Base-by-base conservation (phyloP, 2,329 filamentous ascomycete species). In the Alternaria triticina region DNA sequence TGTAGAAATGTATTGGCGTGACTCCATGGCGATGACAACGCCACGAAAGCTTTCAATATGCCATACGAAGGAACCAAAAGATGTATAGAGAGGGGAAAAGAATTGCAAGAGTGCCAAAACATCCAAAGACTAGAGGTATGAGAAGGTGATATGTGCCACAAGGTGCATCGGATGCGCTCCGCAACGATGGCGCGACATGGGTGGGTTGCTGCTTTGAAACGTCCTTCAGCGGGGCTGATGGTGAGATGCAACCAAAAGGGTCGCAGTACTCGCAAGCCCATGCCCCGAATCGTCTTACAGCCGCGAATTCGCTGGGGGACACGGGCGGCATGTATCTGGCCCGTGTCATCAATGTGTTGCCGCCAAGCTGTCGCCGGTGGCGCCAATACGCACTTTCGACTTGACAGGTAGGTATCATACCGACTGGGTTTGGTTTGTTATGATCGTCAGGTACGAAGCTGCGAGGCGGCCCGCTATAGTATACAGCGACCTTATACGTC, bases 241-340 rank as follows among this genome's bases (percentile, higher is more conserved):
- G 76, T 69, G 73, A 36, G 55, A 74, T 77, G 75, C 72, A 72
- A 78, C 76, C 65, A 54, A 33, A 59, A 47, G 40, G 68, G 76
- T 78, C 70, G 70, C 75, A 75, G 61, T 64, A 50, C 54, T 62
- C 49, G 47, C 55, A 47, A 54, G 55, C 55, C 56, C 43, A 54
- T 50, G 59, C 54, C 66, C 59, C 61, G 49, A 58, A 17, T 58
- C 58, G 64, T 70, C 57, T 58, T 61, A 68, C 65, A 63, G 46
- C 56, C 66, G 64, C 59, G 55, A 60, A 47, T 15, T 66, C 54
- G 33, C 52, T 33, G 51, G 52, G 33, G 55, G 54, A n/a, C 46
- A 20, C 22, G 27, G 27, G 49, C 59, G 50, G 54, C 59, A 62
- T 40, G 61, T 54, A 57, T 57, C 45, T 65, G 59, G 56, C 28